Evolutionary conservation across 768 basidiomycete species (phyloP).

Genomic region (Dendrothele bispora): DNA sequence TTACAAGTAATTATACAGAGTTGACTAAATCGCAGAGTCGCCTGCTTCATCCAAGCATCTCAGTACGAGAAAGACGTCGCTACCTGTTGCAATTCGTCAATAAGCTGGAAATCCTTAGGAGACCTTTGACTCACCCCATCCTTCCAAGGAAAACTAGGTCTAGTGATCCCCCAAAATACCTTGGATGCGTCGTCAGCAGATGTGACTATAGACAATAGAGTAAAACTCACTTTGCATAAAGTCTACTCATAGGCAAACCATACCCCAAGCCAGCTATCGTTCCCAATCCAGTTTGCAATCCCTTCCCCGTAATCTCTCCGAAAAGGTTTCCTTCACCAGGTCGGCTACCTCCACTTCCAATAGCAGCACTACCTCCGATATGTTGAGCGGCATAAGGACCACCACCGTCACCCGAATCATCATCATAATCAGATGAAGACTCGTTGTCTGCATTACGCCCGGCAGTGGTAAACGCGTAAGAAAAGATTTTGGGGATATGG

Average conservation of each 20-base stretch:
- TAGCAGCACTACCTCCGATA: constrained; percentile 68
- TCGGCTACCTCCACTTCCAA: constrained; percentile 39
- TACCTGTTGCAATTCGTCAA: constrained; percentile 39
- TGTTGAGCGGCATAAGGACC: constrained; percentile 82
- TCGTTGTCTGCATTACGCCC: constrained; percentile 42
- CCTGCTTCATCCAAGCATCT: constrained; percentile 51
- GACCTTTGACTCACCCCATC: constrained; percentile 61
- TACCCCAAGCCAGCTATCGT: constrained; percentile 90
- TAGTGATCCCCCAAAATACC: constrained; percentile 85
- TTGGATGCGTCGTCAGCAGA: constrained; percentile 22
- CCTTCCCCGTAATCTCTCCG: constrained; percentile 75
- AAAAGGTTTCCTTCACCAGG: constrained; percentile 59
- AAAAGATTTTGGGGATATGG: constrained; percentile 80
- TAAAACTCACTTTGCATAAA: constrained; percentile 62
- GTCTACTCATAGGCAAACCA: constrained; percentile 77
- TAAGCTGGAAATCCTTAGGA: background rate
- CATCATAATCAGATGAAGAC: constrained; percentile 39
- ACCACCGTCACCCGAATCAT: constrained; percentile 48
- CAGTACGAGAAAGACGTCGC: constrained; percentile 50
- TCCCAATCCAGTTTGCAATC: constrained; percentile 77
- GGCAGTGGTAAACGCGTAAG: constrained; percentile 90
- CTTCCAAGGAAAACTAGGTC: constrained; percentile 78
- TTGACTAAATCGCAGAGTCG: constrained; percentile 43
- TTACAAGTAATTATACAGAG: too few species aligned
- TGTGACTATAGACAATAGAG: too few species aligned